These are phyloP conservation scores for Aphanomyces cochlioides DNA, from an alignment of 352 stramenopile genomes.

Conservation along the genomic window DNA sequence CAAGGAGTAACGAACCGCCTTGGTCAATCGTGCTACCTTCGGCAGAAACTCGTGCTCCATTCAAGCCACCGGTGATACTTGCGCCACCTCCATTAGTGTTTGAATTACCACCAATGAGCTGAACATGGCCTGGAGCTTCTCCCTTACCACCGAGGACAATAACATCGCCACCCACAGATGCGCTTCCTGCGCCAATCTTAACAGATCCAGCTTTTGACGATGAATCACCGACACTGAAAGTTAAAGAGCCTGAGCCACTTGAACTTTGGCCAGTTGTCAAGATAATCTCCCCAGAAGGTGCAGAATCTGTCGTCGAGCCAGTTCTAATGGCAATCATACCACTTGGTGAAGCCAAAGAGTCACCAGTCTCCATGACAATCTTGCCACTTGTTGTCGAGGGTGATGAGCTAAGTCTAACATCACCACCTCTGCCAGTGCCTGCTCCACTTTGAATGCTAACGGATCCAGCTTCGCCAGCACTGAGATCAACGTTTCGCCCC, in stretches of 20 bases:
- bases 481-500: neutral
- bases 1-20: neutral
- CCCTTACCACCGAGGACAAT: neutral
- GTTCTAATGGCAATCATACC: slow-evolving; percentile 2
- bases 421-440: neutral
- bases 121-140: neutral
- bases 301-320: neutral
- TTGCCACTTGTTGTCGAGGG: neutral
- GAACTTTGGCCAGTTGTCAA: neutral
- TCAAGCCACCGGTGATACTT: neutral
- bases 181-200: no score
- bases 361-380: neutral
- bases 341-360: neutral
- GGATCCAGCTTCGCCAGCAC: slow-evolving; percentile 1
- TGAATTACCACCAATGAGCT: neutral
- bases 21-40: neutral
- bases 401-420: neutral
- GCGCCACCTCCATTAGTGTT: neutral
- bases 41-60: neutral
- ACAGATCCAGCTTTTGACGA: no score
- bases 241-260: no score
- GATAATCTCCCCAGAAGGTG: neutral
- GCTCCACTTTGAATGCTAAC: neutral
- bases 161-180: neutral
- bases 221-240: no score